Base-by-base conservation (phyloP, 495 filamentous ascomycete species). In the Letharia lupina region DNA sequence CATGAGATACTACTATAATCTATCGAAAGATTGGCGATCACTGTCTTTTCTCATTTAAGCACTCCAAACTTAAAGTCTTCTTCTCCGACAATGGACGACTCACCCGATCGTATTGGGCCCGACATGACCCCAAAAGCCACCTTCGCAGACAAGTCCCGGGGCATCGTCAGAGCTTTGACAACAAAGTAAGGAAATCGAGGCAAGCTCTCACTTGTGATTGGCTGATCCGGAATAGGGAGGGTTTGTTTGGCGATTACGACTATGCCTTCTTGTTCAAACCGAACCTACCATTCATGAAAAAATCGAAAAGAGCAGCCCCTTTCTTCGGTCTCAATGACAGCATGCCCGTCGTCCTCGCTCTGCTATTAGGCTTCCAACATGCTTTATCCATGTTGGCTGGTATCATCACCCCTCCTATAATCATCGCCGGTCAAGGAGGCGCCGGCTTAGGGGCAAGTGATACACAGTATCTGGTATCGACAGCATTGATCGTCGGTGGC, bases 241-340 rank as follows among this genome's bases (percentile, higher is more conserved):
- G 92, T 12, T 80, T 96, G 40, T 73, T 96, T 67, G 92, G 92
- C 42, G 80, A 86, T 68, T 96, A 96, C 73, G 90, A 96, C 78
- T 96, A 96, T 84, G 86, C 77, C 57, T 86, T 84, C 73, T 78
- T 89, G 23, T 91, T 91, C 76, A 84, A 80, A 54, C 93, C 93
- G 8, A 90, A 91, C 64, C 73, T 96, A 16, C 93, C 92, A 4
- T 96, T 95, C 77, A 86, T 93, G 79, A 85, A 82, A 68, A 87
- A 85, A 73, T 70, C 80, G 1, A 80, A 79, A 47, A 77, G 80
- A 67, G 78, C 83, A 3, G 84, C 89, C 9, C 91, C 92, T 33
- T 96, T 96, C 77, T 96, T 96, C 74, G 93, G 91, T 33, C 84
- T 96, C 23, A 82, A 96, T 67, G 91, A 95, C 73, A 80, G 78